Evolutionary conservation across 148 eudicot genomes (phyloP), one percentile per base, ranked within the genome.

Genomic region (Amaranthus palmeri): DNA sequence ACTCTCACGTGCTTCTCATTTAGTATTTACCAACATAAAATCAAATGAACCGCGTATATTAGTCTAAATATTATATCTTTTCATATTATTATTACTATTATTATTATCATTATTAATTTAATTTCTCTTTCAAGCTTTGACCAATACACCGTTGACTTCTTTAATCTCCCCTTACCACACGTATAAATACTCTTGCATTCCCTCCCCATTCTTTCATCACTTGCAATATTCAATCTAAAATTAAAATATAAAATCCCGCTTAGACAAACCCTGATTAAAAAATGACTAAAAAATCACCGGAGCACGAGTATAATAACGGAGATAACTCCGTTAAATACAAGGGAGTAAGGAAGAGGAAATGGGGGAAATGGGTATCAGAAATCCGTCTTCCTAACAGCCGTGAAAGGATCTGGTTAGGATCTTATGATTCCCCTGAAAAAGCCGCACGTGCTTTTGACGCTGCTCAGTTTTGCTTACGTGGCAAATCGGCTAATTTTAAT

Each of bases 381-480:
- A 85, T 93, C 45, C 86, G 98, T 6, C 78, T 90, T 0, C 98
- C 98, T 0, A 84, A 93, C 53, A 83, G 97, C 70, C 83, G 98
- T 8, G 96, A 91, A 42, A 68, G 98, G 50, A 93, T 93, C 7
- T 93, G 98, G 98, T 41, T 93, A 4, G 98, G 98, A 0, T 91
- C 97, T 0, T 91, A 76, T 61, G 86, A 87, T 65, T 43, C 90
- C 0, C 65, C 97, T 0, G 85, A 80, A 45, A 88, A 91, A 61
- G 98, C 97, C 3, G 98, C 98, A 6, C 85, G 91, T 57, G 98
- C 98, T 0, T 93, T 91, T 66, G 97, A 93, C 78, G 98, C 96
- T 4, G 98, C 98, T 0, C 85, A 86, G 4, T 86, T 81, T 66
- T 91, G 98, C 78, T 79, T 93, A 3, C 98, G 98, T 25, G 97